Evolutionary conservation across 1,139 yeast genomes (phyloP).

Genomic region (Eremothecium cymbalariae): DNA sequence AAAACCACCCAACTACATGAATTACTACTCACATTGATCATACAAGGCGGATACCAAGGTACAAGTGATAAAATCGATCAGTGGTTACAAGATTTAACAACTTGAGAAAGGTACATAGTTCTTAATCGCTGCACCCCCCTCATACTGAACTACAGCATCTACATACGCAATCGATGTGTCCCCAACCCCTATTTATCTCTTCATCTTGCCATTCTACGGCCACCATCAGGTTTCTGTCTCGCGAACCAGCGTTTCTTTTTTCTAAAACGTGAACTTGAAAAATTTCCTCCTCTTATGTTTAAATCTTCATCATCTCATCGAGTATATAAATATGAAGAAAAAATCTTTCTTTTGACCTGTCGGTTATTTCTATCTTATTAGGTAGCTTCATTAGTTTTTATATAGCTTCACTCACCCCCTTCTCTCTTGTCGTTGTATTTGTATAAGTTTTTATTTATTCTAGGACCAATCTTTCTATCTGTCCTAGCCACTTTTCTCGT

Average conservation of each 20-base stretch:
- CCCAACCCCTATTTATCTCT: too few species aligned
- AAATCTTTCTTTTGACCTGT: slow-evolving; percentile 5
- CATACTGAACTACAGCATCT: too few species aligned
- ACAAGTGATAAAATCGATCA: slow-evolving; percentile 6
- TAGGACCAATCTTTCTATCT: too few species aligned
- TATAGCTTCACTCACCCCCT: slow-evolving; percentile 13
- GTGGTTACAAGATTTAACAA: slow-evolving; percentile 7
- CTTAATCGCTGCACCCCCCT: too few species aligned
- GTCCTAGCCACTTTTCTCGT: too few species aligned
- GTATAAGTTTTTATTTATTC: slow-evolving; percentile 3
- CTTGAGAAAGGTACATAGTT: not conserved
- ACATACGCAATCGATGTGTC: too few species aligned
- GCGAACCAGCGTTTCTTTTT: too few species aligned
- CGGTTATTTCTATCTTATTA: slow-evolving; percentile 1
- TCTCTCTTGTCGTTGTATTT: slow-evolving; percentile 10
- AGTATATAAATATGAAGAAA: slow-evolving; percentile 7
- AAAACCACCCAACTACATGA: slow-evolving; percentile 4
- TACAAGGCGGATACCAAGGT: slow-evolving; percentile 12
- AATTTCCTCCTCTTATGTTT: too few species aligned
- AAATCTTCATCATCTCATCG: slow-evolving; percentile 6
- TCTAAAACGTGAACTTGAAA: too few species aligned
- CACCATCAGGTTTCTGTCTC: too few species aligned
- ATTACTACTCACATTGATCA: slow-evolving; percentile 6
- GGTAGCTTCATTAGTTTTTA: too few species aligned
- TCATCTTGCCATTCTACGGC: too few species aligned